phyloP scores from a whole-genome alignment of 495 filamentous ascomycete species.

The Neohortaea acidophila region DNA sequence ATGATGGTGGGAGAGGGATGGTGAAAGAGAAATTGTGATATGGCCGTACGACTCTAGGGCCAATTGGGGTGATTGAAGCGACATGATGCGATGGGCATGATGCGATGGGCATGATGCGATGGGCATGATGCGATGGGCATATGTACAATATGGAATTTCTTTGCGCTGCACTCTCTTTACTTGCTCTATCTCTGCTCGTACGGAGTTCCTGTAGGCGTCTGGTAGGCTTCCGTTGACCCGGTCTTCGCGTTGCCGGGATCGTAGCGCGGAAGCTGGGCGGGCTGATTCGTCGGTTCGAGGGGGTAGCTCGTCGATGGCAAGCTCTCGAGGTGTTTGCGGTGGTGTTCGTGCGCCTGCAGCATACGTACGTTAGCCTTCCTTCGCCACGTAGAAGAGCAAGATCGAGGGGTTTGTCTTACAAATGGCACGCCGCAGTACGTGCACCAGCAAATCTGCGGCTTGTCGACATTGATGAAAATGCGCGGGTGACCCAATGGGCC shows the following conservation, averaged over 20 bases:
- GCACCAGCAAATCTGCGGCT: constrained; percentile 80
- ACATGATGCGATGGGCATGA: too few species aligned
- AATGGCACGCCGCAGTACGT: constrained; percentile 91
- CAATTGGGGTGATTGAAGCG: too few species aligned
- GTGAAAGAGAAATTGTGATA: too few species aligned
- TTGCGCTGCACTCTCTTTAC: background rate
- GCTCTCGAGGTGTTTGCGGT: constrained; percentile 66
- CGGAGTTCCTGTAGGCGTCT: constrained; percentile 27
- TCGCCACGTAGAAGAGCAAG: background rate
- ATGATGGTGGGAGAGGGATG: background rate
- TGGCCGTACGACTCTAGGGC: too few species aligned
- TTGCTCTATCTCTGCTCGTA: constrained; percentile 27
- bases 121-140: too few species aligned
- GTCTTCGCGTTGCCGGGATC: constrained; percentile 15
- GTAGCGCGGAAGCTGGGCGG: constrained; percentile 22
- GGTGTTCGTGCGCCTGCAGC: constrained; percentile 68
- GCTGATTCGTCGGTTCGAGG: constrained; percentile 32
- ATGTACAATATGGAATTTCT: constrained; percentile 19
- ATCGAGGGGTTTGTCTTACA: constrained; percentile 31
- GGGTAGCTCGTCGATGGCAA: constrained; percentile 66
- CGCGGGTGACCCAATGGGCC: constrained; percentile 80
- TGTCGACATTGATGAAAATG: constrained; percentile 96
- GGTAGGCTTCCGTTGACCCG: constrained; percentile 12
- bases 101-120: too few species aligned
- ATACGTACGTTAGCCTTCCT: background rate